These are phyloP conservation scores for Sclerotinia glacialis DNA, from an alignment of 2,329 filamentous ascomycete species.

Conservation along the genomic window DNA sequence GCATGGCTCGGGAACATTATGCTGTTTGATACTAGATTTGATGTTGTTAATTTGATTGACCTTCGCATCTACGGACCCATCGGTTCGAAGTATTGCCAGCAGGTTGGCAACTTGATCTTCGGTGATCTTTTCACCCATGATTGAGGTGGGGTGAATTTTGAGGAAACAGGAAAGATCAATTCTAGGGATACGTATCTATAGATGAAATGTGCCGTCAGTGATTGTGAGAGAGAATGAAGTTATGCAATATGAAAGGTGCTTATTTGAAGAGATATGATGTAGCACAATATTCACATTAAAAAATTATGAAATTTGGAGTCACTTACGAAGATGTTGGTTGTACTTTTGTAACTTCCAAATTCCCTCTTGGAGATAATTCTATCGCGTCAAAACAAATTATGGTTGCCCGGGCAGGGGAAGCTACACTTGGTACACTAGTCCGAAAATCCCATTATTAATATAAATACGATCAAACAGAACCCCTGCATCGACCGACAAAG, in stretches of 20 bases:
- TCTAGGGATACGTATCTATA: conserved; percentile 24
- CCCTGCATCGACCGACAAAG: neutral
- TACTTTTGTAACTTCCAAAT: conserved; percentile 11
- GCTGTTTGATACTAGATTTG: conserved; percentile 90
- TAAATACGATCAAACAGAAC: conserved; percentile 2
- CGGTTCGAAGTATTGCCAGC: conserved; percentile 53
- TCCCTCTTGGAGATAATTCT: conserved; percentile 13
- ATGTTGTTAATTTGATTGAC: conserved; percentile 67
- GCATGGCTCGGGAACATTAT: conserved; percentile 75
- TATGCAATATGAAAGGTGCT: conserved; percentile 8
- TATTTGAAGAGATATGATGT: neutral
- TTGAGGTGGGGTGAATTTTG: conserved; percentile 22
- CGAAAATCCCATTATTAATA: conserved; percentile 10
- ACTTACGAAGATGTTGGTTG: conserved; percentile 18
- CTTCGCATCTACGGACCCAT: conserved; percentile 67
- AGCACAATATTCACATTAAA: conserved; percentile 2
- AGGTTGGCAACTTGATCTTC: conserved; percentile 58
- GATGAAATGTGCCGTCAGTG: conserved; percentile 27
- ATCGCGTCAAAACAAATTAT: conserved; percentile 22
- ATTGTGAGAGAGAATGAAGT: conserved; percentile 4
- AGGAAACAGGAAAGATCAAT: conserved; percentile 21
- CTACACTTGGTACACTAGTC: conserved; percentile 3
- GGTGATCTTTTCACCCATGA: conserved; percentile 57
- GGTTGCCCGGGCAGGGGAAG: conserved; percentile 18
- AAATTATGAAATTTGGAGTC: conserved; percentile 11